These are phyloP conservation scores for Pseudogymnoascus sp. DNA, from an alignment of 2,329 filamentous ascomycete species.

Conservation along the genomic window DNA sequence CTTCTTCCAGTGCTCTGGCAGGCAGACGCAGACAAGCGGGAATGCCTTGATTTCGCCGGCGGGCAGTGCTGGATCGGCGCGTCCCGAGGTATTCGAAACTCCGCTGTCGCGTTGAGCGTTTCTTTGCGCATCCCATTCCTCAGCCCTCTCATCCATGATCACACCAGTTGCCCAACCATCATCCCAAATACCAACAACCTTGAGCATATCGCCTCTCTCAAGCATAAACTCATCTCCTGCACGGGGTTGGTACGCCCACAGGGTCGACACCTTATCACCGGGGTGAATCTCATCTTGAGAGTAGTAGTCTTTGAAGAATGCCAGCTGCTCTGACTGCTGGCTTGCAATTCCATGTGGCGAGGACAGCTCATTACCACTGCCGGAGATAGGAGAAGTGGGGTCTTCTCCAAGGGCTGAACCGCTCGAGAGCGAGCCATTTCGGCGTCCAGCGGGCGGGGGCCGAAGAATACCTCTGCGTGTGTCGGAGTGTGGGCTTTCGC, in stretches of 20 bases:
- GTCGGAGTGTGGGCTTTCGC: conserved; percentile 63
- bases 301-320: conserved; percentile 98
- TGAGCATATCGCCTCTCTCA: conserved; percentile 95
- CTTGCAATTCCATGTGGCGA: conserved; percentile 77
- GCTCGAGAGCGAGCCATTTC: conserved; percentile 84
- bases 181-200: conserved; percentile 97
- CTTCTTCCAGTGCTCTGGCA: conserved; percentile 92
- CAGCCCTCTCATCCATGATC: conserved; percentile 70
- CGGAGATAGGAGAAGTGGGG: conserved; percentile 61
- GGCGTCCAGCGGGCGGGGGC: conserved; percentile 53
- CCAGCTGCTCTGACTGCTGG: conserved; percentile 88
- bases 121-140: conserved; percentile 75
- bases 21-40: conserved; percentile 89
- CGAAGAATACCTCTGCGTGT: conserved; percentile 47
- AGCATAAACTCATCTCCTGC: conserved; percentile 88
- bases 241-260: conserved; percentile 95
- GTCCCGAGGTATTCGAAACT: conserved; percentile 70
- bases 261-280: conserved; percentile 76
- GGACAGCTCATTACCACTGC: conserved; percentile 64
- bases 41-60: conserved; percentile 91
- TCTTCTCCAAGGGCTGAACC: conserved; percentile 67
- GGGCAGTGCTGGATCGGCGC: conserved; percentile 55
- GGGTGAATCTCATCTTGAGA: conserved; percentile 93
- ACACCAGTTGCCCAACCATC: conserved; percentile 97
- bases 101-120: conserved; percentile 85